Evolutionary conservation across 2,329 filamentous ascomycete species (phyloP).

Genomic region (Monosporascus sp.): DNA sequence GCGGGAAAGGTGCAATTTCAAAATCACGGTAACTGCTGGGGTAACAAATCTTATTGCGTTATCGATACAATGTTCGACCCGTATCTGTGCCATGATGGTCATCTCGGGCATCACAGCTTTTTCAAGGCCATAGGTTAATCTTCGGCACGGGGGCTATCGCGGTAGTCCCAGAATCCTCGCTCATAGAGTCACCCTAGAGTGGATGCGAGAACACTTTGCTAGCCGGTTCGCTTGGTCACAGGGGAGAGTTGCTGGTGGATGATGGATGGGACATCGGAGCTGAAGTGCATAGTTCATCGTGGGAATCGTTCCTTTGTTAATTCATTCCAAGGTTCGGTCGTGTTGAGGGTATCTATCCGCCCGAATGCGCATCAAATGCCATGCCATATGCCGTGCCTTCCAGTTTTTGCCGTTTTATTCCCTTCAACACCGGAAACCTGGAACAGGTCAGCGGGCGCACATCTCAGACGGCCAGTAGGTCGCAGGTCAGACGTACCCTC

Average conservation of each 20-base stretch:
- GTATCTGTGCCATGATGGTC: slow-evolving; percentile 60
- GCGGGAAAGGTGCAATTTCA: too few species aligned
- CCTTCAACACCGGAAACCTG: not conserved
- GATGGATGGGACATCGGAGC: not conserved
- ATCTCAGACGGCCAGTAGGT: not conserved
- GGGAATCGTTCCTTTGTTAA: slow-evolving; percentile 1
- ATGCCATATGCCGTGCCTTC: not conserved
- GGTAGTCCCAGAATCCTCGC: slow-evolving; percentile 52
- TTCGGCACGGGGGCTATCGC: slow-evolving; percentile 55
- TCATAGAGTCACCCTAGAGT: slow-evolving; percentile 34
- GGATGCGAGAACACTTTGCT: slow-evolving; percentile 50
- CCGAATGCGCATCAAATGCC: not conserved
- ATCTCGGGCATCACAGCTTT: slow-evolving; percentile 55
- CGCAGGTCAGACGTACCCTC: slow-evolving; percentile 11
- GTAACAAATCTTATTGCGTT: too few species aligned
- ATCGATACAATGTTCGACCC: slow-evolving; percentile 46
- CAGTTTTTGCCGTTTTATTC: not conserved
- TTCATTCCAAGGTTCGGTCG: slow-evolving; percentile 10
- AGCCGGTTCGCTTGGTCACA: slow-evolving; percentile 36
- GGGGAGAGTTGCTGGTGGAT: not conserved
- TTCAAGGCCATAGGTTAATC: slow-evolving; percentile 52
- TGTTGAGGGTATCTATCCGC: slow-evolving; percentile 7
- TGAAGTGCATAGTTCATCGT: not conserved
- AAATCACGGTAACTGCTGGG: too few species aligned
- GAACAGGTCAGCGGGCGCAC: not conserved